Conservation (phyloP, 2,329 filamentous ascomycete genomes). For the Fusarium sp. region DNA sequence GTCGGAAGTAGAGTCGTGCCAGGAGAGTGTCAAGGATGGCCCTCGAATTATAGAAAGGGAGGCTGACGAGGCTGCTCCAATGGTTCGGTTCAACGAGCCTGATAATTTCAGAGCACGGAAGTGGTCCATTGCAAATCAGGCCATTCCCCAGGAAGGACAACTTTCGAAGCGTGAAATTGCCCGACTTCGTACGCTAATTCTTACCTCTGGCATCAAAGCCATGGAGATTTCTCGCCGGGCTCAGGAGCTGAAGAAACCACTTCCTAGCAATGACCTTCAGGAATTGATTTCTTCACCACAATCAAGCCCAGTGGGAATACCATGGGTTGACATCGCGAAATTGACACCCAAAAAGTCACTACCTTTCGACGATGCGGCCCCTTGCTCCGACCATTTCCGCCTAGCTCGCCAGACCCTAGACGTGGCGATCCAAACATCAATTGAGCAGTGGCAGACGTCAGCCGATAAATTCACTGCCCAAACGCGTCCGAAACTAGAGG, state of each 20-base stretch:
- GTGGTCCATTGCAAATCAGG: slow-evolving; percentile 63
- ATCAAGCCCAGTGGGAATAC: slow-evolving; percentile 38
- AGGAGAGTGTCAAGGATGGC: slow-evolving; percentile 43
- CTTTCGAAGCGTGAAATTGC: slow-evolving; percentile 79
- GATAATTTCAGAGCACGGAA: slow-evolving; percentile 49
- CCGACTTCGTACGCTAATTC: slow-evolving; percentile 78
- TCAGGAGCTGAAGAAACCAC: slow-evolving; percentile 56
- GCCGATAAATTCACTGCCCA: slow-evolving; percentile 68
- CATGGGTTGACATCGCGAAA: slow-evolving; percentile 57
- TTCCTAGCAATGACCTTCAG: slow-evolving; percentile 34
- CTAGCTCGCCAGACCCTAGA: slow-evolving; percentile 63
- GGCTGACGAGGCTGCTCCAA: slow-evolving; percentile 46
- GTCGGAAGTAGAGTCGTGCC: slow-evolving; percentile 53
- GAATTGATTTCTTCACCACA: slow-evolving; percentile 34
- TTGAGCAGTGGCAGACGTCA: slow-evolving; percentile 66
- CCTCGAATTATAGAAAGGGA: slow-evolving; percentile 49
- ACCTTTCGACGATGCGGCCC: slow-evolving; percentile 49
- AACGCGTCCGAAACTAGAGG: slow-evolving; percentile 64
- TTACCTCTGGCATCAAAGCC: slow-evolving; percentile 90
- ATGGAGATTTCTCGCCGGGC: slow-evolving; percentile 79
- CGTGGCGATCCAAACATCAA: slow-evolving; percentile 57
- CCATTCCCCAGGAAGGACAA: slow-evolving; percentile 47
- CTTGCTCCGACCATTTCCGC: slow-evolving; percentile 59
- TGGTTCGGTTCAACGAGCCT: slow-evolving; percentile 39
- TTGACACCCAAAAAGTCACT: slow-evolving; percentile 50